These are phyloP conservation scores for Biscogniauxia sp. DNA, from an alignment of 2,329 filamentous ascomycete genomes.

Conservation along the genomic window DNA sequence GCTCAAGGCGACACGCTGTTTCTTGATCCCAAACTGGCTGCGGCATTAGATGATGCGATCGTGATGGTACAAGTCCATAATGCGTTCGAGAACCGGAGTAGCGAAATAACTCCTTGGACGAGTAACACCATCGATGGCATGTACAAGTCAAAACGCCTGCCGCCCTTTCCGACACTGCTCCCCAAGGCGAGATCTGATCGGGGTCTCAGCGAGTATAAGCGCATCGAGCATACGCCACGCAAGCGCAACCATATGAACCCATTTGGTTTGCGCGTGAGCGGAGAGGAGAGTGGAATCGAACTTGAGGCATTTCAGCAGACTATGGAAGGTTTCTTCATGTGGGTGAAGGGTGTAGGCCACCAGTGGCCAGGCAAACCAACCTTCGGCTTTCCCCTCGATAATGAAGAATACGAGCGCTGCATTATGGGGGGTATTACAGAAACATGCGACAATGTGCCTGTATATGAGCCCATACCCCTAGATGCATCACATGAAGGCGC, in stretches of 20 bases:
- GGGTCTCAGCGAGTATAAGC: constrained; percentile 17
- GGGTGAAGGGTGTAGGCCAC: too few relatives aligned
- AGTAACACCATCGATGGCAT: constrained; percentile 15
- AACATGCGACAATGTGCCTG: constrained; percentile 11
- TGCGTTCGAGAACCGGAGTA: constrained; percentile 12
- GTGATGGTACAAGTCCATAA: constrained; percentile 24
- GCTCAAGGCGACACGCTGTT: constrained; percentile 25
- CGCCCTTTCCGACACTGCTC: constrained; percentile 20
- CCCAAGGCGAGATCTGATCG: constrained; percentile 18
- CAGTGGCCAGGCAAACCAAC: too few relatives aligned
- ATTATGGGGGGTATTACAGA: constrained; percentile 24
- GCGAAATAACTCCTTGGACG: constrained; percentile 23
- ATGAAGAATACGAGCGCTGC: constrained; percentile 35
- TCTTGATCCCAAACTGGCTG: constrained; percentile 11
- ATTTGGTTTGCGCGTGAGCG: constrained; percentile 15
- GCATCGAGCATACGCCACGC: constrained; percentile 10
- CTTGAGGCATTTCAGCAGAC: too few relatives aligned
- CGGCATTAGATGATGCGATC: constrained; percentile 22
- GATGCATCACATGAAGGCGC: too few relatives aligned
- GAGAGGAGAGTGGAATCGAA: background rate
- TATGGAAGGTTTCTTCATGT: too few relatives aligned
- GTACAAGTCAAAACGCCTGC: constrained; percentile 21
- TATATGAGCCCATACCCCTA: background rate
- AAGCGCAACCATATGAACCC: background rate
- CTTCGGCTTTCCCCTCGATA: constrained; percentile 7